phyloP scores from a whole-genome alignment of 106 monocot genomes.

The Platanthera guangdongensis region DNA sequence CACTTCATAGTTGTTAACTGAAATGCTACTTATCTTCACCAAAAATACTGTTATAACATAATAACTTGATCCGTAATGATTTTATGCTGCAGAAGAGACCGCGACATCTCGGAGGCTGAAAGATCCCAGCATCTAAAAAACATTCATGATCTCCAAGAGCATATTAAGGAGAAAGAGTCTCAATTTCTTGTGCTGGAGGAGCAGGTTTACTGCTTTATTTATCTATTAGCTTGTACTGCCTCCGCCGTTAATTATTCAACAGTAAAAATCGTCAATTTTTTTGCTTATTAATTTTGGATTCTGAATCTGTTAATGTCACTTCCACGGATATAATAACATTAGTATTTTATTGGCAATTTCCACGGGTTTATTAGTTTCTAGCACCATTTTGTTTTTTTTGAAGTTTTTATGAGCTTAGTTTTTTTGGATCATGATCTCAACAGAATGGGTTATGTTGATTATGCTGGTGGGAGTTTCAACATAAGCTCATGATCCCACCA shows the following conservation, averaged over 20 bases:
- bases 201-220: constrained; percentile 38
- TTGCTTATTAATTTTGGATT: not conserved
- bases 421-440: too few species aligned
- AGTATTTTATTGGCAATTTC: not conserved
- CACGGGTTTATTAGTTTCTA: not conserved
- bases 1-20: not conserved
- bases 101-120: constrained; percentile 78
- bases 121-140: constrained; percentile 69
- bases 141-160: constrained; percentile 87
- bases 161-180: constrained; percentile 63
- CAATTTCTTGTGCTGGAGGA: constrained; percentile 70
- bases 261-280: not conserved
- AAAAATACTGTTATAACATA: not conserved
- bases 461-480: not conserved
- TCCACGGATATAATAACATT: not conserved
- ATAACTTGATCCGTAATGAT: not conserved
- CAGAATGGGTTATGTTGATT: not conserved
- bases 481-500: too few species aligned
- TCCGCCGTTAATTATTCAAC: not conserved
- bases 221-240: not conserved
- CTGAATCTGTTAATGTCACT: not conserved
- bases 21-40: not conserved
- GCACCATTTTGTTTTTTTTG: not conserved
- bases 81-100: constrained; percentile 70
- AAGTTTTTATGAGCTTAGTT: not conserved